Percentiles rank a stretch among this genome's conserved stretches.
phyloP scores from a whole-genome alignment of 345 rosid species.

The Syzygium oleosum region DNA sequence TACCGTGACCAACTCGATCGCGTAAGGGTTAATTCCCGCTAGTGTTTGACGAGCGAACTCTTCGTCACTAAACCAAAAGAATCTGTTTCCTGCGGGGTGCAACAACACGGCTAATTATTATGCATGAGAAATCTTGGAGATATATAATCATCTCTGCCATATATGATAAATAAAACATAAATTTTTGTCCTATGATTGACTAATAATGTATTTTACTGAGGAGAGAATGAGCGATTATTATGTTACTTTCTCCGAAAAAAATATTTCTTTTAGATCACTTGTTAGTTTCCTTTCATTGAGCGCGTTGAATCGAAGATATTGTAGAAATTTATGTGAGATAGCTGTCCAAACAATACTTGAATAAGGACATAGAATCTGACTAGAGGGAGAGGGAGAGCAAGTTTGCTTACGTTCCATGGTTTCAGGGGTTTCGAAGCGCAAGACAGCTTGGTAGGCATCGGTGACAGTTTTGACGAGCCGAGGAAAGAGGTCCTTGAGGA shows the following conservation, averaged over 20 bases:
- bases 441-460: slow-evolving; percentile 21
- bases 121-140: background rate
- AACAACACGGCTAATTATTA: background rate
- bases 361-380: background rate
- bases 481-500: slow-evolving; percentile 29
- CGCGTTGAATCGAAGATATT: too few relatives aligned
- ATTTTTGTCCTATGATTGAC: background rate
- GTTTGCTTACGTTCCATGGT: slow-evolving; percentile 28
- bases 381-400: background rate
- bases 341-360: background rate
- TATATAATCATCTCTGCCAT: background rate
- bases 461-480: slow-evolving; percentile 35
- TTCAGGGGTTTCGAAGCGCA: slow-evolving; percentile 51
- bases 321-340: too few relatives aligned
- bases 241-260: too few relatives aligned
- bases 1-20: slow-evolving; percentile 48
- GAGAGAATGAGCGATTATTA: background rate
- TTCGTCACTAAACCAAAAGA: slow-evolving; percentile 73
- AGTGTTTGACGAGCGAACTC: slow-evolving; percentile 72
- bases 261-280: too few relatives aligned
- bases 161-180: background rate
- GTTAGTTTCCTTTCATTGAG: too few relatives aligned
- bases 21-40: slow-evolving; percentile 65
- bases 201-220: background rate
- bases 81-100: slow-evolving; percentile 41